phyloP scores from a whole-genome alignment of 257 asterid genomes.

The Verbena officinalis region DNA sequence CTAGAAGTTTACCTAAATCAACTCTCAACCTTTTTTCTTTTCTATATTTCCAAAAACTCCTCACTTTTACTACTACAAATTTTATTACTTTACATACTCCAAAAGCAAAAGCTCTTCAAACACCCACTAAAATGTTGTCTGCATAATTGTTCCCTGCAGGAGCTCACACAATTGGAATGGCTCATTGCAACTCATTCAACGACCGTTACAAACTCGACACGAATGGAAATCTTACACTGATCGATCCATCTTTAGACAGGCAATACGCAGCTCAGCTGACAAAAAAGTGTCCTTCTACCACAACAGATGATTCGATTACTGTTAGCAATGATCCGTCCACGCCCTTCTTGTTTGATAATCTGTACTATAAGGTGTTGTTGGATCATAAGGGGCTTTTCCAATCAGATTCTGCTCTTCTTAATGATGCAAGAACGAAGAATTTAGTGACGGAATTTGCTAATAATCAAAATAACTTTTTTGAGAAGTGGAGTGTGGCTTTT shows the following conservation, averaged over 20 bases:
- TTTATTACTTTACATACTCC: too few relatives aligned
- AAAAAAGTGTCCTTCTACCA: conserved; percentile 47
- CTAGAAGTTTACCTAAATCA: too few relatives aligned
- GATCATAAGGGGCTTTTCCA: conserved; percentile 68
- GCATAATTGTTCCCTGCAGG: conserved; percentile 44
- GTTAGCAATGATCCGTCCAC: conserved; percentile 66
- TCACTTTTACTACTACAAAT: too few relatives aligned
- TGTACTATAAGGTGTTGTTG: conserved; percentile 52
- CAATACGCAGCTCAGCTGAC: conserved; percentile 57
- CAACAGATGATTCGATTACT: conserved; percentile 33
- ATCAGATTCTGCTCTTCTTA: conserved; percentile 64
- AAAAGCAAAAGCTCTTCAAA: too few relatives aligned
- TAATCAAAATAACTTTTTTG: conserved; percentile 52
- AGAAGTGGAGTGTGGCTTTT: conserved; percentile 58
- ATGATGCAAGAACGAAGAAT: conserved; percentile 45
- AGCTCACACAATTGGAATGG: conserved; percentile 79
- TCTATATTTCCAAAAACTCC: too few relatives aligned
- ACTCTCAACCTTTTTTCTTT: too few relatives aligned
- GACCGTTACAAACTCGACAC: conserved; percentile 60
- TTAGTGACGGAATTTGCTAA: conserved; percentile 53
- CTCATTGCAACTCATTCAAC: conserved; percentile 75
- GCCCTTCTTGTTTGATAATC: conserved; percentile 62
- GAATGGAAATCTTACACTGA: conserved; percentile 49
- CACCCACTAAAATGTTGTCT: not conserved
- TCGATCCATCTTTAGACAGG: conserved; percentile 58